These are phyloP conservation scores for Leavenworthia alabamica DNA, from an alignment of 345 rosid genomes.

Conservation along the genomic window DNA sequence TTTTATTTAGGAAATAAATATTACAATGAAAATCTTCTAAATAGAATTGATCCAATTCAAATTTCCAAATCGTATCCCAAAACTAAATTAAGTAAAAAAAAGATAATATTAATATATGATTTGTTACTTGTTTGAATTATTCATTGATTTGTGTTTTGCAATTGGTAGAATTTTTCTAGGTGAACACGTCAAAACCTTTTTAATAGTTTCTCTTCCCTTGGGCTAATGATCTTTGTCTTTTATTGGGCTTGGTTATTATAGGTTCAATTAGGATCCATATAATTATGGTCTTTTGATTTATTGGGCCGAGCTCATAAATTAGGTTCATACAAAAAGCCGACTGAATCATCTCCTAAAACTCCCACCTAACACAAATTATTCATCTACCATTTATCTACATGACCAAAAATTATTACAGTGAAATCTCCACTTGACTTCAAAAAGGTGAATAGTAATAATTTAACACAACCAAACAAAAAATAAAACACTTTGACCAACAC, in stretches of 20 bases:
- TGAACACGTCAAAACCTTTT: neutral
- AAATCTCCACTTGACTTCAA: neutral
- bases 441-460: neutral
- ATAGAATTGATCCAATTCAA: neutral
- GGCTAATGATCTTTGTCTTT: no score
- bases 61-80: neutral
- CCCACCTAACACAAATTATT: no score
- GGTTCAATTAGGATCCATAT: no score
- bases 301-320: no score
- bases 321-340: no score
- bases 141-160: neutral
- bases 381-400: neutral
- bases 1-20: neutral
- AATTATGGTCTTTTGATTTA: no score
- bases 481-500: no score
- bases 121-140: neutral
- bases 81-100: neutral
- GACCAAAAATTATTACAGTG: neutral
- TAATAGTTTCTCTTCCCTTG: neutral
- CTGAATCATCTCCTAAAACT: no score
- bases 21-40: neutral
- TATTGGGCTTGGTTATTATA: no score
- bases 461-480: no score
- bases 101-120: neutral
- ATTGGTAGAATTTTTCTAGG: neutral